Evolutionary conservation across 1,139 yeast genomes (phyloP), one percentile per base, ranked within the genome.

Genomic region (Yamadazyma triangularis): DNA sequence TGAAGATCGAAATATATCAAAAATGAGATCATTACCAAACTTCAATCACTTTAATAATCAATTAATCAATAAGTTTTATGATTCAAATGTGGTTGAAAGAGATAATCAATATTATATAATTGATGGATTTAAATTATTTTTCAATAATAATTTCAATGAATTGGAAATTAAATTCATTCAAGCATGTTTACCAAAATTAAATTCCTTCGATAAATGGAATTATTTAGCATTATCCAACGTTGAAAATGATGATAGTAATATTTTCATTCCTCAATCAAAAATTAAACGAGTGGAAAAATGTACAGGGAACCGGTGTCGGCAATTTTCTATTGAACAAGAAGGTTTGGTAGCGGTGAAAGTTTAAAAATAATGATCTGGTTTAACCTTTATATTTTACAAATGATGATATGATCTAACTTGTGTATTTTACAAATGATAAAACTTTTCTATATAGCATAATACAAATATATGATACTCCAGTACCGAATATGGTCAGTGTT

Each of bases 181-280:
- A 31, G 58, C 59, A 35, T 64, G 73, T 42, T 47, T 65, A 15
- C 70, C 71, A 4, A 53, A 47, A 28, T 52, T 67, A 33, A 64
- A 64, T 39, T 58, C 70, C 10, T 65, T 38, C 39, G 73, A 66
- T 41, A 56, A 48, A 34, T 67, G 73, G 73, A 48, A 40, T 26
- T 64, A 41, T 21, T 32, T 65, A 10, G 63, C 68, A 2, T 36
- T 67, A 10, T 56, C 69, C 24, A 56, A 61, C 36, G 35, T 38
- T 25, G 31, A 29, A 21, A 29, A 35, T 12, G 7, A 20, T 4
- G 28, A 38, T 24, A 39, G 41, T 9, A 35, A 41, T 23, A n/a
- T 42, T 38, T 58, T 44, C 31, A 47, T 60, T 11, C 47, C 40
- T 25, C 45, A 40, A 24, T 26, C 18, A n/a, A 36, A 40, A 13